These are phyloP conservation scores for Arthrobotrys conoides DNA, from an alignment of 2,329 filamentous ascomycete genomes.

Conservation along the genomic window DNA sequence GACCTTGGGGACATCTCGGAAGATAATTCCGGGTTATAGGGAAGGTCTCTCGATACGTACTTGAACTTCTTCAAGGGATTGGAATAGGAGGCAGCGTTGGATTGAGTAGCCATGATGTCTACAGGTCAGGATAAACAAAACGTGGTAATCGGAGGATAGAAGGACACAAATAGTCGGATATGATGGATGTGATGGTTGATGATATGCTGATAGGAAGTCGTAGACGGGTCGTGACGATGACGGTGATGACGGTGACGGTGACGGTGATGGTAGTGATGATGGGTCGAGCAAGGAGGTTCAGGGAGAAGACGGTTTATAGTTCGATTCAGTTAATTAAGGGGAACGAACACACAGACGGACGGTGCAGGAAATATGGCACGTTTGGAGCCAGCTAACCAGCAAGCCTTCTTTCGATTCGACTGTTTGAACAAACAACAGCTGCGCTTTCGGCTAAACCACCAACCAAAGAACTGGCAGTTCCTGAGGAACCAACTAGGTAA, in stretches of 20 bases:
- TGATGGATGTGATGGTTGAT: slow-evolving; percentile 5
- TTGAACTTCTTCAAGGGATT: slow-evolving; percentile 99
- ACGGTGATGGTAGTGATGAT: slow-evolving; percentile 11
- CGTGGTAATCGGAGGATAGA: slow-evolving; percentile 17
- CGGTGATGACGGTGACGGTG: slow-evolving; percentile 6
- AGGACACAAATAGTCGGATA: not conserved
- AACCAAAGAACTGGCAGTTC: slow-evolving; percentile 19
- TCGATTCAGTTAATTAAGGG: slow-evolving; percentile 24
- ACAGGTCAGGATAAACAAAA: slow-evolving; percentile 25
- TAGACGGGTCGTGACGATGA: slow-evolving; percentile 21
- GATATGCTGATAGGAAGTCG: not conserved
- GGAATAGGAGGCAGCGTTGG: slow-evolving; percentile 84
- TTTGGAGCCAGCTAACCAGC: slow-evolving; percentile 26
- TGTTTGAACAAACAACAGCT: slow-evolving; percentile 5
- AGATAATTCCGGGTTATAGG: slow-evolving; percentile 27
- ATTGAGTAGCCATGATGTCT: slow-evolving; percentile 60
- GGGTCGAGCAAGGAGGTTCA: slow-evolving; percentile 31
- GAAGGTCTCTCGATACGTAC: slow-evolving; percentile 70
- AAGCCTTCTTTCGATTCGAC: slow-evolving; percentile 28
- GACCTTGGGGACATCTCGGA: slow-evolving; percentile 55
- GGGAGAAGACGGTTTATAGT: slow-evolving; percentile 6
- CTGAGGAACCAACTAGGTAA: not conserved
- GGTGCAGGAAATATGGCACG: slow-evolving; percentile 13
- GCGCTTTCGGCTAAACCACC: slow-evolving; percentile 49
- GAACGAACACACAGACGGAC: slow-evolving; percentile 17